Conservation (phyloP, 2,329 filamentous ascomycete species). For the Xylaria sp. region DNA sequence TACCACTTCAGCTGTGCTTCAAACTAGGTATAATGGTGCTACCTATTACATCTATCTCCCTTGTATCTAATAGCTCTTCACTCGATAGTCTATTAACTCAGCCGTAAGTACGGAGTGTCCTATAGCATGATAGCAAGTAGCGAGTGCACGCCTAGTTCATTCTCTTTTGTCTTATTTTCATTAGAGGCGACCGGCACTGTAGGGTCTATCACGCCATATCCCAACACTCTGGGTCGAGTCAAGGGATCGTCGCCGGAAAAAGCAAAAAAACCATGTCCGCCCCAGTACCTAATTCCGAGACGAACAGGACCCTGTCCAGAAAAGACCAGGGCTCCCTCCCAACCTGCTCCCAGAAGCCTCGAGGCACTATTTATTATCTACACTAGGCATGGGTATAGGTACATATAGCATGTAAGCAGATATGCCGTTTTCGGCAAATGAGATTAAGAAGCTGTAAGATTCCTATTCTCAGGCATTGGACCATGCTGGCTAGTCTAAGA, state of each 20-base stretch:
- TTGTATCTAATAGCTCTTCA: not conserved
- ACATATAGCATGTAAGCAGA: slow-evolving; percentile 7
- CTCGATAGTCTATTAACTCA: not conserved
- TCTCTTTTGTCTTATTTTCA: no score
- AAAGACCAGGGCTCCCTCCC: not conserved
- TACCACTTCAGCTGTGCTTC: not conserved
- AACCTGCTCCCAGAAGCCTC: not conserved
- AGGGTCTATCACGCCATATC: slow-evolving; percentile 22
- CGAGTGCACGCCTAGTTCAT: no score
- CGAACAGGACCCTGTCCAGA: not conserved
- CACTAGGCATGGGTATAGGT: not conserved
- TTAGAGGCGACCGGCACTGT: slow-evolving; percentile 4
- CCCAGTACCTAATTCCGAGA: not conserved
- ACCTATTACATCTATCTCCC: no score
- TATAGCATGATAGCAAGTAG: not conserved
- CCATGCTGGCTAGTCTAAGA: slow-evolving; percentile 12
- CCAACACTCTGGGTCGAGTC: slow-evolving; percentile 30
- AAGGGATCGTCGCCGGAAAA: not conserved
- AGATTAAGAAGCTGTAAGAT: slow-evolving; percentile 4
- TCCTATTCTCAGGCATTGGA: not conserved
- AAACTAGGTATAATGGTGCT: not conserved
- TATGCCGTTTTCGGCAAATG: slow-evolving; percentile 30
- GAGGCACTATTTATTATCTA: not conserved
- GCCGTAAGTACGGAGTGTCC: not conserved
- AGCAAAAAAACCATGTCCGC: not conserved